Evolutionary conservation across 352 stramenopile species (phyloP), one percentile per base, ranked within the genome.

Genomic region (Hyaloperonospora arabidopsidis): DNA sequence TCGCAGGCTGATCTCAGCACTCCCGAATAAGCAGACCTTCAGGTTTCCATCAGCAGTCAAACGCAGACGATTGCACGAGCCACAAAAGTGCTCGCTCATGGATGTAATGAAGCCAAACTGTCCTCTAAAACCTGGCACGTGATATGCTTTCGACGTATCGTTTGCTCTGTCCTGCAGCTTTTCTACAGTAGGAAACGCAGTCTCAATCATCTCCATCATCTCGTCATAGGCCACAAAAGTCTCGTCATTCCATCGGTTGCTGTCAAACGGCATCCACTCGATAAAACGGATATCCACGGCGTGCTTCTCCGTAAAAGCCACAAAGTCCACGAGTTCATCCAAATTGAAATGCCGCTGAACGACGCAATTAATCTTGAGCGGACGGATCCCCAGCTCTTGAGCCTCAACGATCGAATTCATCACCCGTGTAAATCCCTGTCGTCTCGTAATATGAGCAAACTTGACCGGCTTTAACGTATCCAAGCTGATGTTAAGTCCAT

Each of bases 251-350:
- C 95, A 99, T 35, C 79, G 70, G 71, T 99, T 99, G 64, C 93
- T 93, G 65, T 97, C 89, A 57, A 99, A 99, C 12, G 96, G 96
- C 96, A 99, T 99, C 89, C 94, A 98, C 80, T 99, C 96, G 61
- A 99, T 99, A 63, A 99, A 99, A 23, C 96, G 87, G 39, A 98
- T 84, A 51, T 98, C 87, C 11, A 98, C 72, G 22, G 70, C 68
- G 36, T 83, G 72, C 6, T 89, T 60, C 34, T 86, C 65, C 5
- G 90, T 96, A 44, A 98, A 86, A n/a, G 74, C 70, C 29, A 97
- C 87, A 79, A 99, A 98, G 61, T 97, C 91, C 12, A 79, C 57
- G 15, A 98, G 46, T 65, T 98, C 95, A 51, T 97, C 76, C 38
- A 97, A 69, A 71, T 99, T 99, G 39, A 97, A 86, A 52, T 93